Evolutionary conservation across 2,329 filamentous ascomycete species (phyloP), one percentile per base, ranked within the genome.

Genomic region (Calycina marina): DNA sequence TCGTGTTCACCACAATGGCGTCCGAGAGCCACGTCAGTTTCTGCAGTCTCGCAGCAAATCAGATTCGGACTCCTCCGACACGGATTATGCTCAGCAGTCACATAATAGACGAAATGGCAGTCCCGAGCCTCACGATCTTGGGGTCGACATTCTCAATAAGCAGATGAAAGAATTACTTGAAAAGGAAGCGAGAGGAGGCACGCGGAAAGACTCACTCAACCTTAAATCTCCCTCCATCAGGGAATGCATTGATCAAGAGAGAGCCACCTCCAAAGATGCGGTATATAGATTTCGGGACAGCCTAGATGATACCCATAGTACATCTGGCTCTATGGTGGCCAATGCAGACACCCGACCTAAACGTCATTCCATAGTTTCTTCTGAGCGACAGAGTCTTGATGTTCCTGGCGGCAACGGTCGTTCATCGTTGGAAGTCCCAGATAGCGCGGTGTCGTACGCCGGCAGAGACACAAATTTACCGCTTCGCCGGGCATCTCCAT

Each of bases 391-490:
- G 13, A 70, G 67, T 35, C 49, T 69, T 15, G 69, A 72, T 17
- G 60, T 67, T 2, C 62, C 63, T 35, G 39, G 46, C 9, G 45
- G 48, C 14, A 50, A 54, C 28, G 36, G 49, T 43, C 33, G 53
- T 45, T 51, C 49, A 30, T 62, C 59, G 9, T 42, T 59, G 6
- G 59, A 63, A 24, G 60, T 56, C 18, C 47, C 56, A 10, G 62
- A 52, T 50, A 63, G 38, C 54, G 69, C 45, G 44, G 59, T 44
- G 14, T 49, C 50, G 15, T 52, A 45, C 31, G 53, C 51, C 17
- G 67, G 67, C 14, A 63, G 69, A 41, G 74, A 79, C 35, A 51
- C 78, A 6, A 80, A 77, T 3, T 68, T 74, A 2, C 59, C 74
- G 1, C 59, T 65, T 3, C 62, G 61, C 5, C 63, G 69, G 2